Evolutionary conservation across 257 asterid genomes (phyloP), one percentile per base, ranked within the genome.

Genomic region (Fraxinus excelsior): DNA sequence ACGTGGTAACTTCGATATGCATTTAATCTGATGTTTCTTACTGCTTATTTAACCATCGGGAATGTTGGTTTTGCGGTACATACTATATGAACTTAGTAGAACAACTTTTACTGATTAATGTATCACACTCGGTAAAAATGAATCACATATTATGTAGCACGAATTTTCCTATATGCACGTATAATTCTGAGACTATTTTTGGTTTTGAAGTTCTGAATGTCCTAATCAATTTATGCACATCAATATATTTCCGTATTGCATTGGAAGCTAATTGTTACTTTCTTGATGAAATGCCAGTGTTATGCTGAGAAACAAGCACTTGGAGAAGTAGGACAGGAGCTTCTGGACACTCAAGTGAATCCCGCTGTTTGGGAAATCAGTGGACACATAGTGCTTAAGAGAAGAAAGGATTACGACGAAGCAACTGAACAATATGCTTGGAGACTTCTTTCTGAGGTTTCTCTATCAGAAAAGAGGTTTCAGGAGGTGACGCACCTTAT

Each of bases 311-410:
- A 85, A 72, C 96, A 86, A 73, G 96, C 97, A 4, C 83, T 82
- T 10, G 94, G 90, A 73, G 85, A 86, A 83, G 96, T 88, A 69
- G 83, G 72, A 80, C 84, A 74, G 44, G 88, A 86, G 84, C 85
- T 87, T 44, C 78, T 89, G 49, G 88, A 88, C 67, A 89, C 94
- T 79, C 90, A 87, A 81, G 94, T 90, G 81, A 92, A 92, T 70
- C 97, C 96, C 0, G 97, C 92, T 35, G 92, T 88, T 56, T 92
- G 96, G 96, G 94, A 92, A 84, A 89, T 92, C 21, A 85, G 91
- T 70, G 97, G 97, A 14, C 96, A 92, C 69, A 92, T 90, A 81
- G 91, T 92, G 74, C 89, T 89, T 3, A 90, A 92, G 78, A 80
- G 88, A 77, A 86, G 85, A 76, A 84, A 82, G 80, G 93, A 90